Conservation (phyloP, 225 moss, liverwort and hornwort genomes). For the Sphagnum contortum region DNA sequence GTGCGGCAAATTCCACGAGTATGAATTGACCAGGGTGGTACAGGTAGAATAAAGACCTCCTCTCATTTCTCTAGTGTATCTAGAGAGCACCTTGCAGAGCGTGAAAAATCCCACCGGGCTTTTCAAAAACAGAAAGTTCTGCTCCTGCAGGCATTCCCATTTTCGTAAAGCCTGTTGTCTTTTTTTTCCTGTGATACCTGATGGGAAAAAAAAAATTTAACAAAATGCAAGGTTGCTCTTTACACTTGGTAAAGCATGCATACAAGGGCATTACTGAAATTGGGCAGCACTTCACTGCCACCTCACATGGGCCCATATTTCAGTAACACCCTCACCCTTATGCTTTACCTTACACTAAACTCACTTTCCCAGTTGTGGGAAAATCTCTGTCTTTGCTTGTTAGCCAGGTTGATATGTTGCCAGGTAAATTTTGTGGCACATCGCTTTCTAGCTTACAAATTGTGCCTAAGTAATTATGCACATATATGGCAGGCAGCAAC, state of each 20-base stretch:
- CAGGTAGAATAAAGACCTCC: constrained; percentile 20
- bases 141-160: neutral
- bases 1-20: constrained; percentile 55
- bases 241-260: too few species aligned
- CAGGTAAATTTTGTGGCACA: constrained; percentile 4
- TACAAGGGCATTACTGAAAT: too few species aligned
- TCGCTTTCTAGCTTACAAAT: too few species aligned
- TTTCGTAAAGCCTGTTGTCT: neutral
- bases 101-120: too few species aligned
- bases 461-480: too few species aligned
- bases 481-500: constrained; percentile 34
- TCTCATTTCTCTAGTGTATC: too few species aligned
- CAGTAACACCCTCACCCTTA: neutral
- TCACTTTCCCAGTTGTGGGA: neutral
- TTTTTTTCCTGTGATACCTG: neutral
- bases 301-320: neutral
- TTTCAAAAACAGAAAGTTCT: too few species aligned
- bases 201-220: neutral
- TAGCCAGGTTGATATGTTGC: neutral
- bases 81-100: too few species aligned
- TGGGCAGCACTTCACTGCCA: too few species aligned
- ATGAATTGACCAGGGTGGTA: constrained; percentile 69
- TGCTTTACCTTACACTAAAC: neutral
- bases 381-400: neutral
- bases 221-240: neutral